Base-by-base conservation (phyloP, 371 early-diverging fungal genomes). In the Mortierella sp. region DNA sequence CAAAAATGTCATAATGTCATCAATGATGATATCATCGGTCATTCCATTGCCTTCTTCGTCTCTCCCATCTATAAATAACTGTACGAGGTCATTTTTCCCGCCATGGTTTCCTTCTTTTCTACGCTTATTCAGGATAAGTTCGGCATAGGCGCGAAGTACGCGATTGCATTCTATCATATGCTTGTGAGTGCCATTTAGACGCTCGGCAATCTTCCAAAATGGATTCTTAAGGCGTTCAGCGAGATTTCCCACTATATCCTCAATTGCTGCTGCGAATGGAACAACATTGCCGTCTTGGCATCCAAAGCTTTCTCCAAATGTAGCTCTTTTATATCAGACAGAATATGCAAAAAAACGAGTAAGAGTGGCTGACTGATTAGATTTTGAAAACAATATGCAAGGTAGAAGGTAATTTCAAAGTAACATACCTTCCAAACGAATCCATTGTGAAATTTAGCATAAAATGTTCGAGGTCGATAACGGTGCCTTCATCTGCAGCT, bases 1-100 rank as follows among this genome's bases (percentile, higher is more conserved):
- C 32, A 91, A 85, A 65, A 91, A 89, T 68, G 89, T 92, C 22
- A 93, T 58, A 2, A 93, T 86, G 35, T 87, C 84, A 64, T 92
- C 92, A 1, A 84, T 75, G 23, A 92, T 76, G 43, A 83, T 80
- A 8, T 88, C 83, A 32, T 88, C 86, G 42, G 72, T 68, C 3
- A 88, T 62, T 0, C 72, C 67, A 2, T 86, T 75, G 9, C 88
- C 89, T 29, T 89, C 74, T 1, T 85, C 84, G 42, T 89, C 86
- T 12, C 61, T 75, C 15, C 83, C 76, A 32, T 82, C 76, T 88
- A 90, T 86, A 55, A 92, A 89, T 0, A 89, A 74, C 31, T 86
- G 83, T 28, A 91, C 70, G 9, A 92, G 73, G 72, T 92, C 92
- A 49, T 71, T 76, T 43, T 83, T 79, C 8, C 72, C 65, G 8